Evolutionary conservation across 2,329 filamentous ascomycete genomes (phyloP).

Genomic region (Penicillium aurantiogriseum): DNA sequence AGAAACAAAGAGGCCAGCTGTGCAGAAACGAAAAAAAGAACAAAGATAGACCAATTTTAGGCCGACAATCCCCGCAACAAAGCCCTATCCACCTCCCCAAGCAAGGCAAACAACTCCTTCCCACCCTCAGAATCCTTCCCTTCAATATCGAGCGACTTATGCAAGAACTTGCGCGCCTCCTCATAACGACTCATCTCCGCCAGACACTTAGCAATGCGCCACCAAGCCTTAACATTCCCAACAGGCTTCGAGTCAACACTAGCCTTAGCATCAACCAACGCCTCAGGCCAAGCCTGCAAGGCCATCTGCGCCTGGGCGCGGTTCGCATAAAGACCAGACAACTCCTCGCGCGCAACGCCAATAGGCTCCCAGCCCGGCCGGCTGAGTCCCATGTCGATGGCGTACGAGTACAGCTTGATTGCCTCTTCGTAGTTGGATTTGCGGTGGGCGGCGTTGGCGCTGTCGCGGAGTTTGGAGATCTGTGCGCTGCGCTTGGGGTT

Average conservation of each 20-base stretch:
- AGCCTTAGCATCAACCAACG: slow-evolving; percentile 79
- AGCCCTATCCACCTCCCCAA: slow-evolving; percentile 64
- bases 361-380: slow-evolving; percentile 86
- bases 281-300: slow-evolving; percentile 75
- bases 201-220: slow-evolving; percentile 79
- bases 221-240: slow-evolving; percentile 94
- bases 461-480: slow-evolving; percentile 87
- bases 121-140: slow-evolving; percentile 54
- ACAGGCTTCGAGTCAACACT: slow-evolving; percentile 83
- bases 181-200: slow-evolving; percentile 85
- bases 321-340: slow-evolving; percentile 76
- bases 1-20: not conserved
- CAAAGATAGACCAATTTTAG: not conserved
- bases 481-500: slow-evolving; percentile 88
- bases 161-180: slow-evolving; percentile 79
- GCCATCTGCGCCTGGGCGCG: slow-evolving; percentile 88
- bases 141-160: slow-evolving; percentile 77
- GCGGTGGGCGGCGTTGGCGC: slow-evolving; percentile 78
- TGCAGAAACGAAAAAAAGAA: not conserved
- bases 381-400: slow-evolving; percentile 80
- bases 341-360: slow-evolving; percentile 79
- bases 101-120: slow-evolving; percentile 56
- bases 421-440: slow-evolving; percentile 74
- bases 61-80: slow-evolving; percentile 46
- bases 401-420: slow-evolving; percentile 77